Base-by-base conservation (phyloP, 2,329 filamentous ascomycete genomes). In the Curvularia lunata region DNA sequence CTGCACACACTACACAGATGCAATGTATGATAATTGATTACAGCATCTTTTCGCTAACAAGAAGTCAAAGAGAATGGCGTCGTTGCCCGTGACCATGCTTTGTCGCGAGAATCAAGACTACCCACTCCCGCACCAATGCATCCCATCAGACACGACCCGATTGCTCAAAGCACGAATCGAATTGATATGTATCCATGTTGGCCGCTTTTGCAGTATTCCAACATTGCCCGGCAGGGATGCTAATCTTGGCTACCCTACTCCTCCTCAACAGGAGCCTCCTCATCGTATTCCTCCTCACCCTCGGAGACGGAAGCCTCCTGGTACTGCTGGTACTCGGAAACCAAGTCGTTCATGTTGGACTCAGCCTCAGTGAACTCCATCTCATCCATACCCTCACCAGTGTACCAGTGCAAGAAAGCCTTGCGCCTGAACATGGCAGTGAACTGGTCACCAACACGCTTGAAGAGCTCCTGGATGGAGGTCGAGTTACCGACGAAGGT, bases 371-470 rank as follows among this genome's bases (percentile, higher is more conserved):
- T 99, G 86, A 99, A 99, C 86, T 99, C 95, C 95, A 99, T 98
- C 90, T 99, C 95, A 84, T 99, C 95, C 95, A 99, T 99, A 85
- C 95, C 95, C 88, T 99, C 95, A 78, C 93, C 93, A 88, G 95
- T 99, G 85, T 99, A 99, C 95, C 95, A 99, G 86, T 98, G 95
- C 88, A 99, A 91, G 92, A 99, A 99, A 89, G 95, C 95, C 91
- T 98, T 99, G 84, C 95, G 92, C 85, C 95, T 88, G 90, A 99
- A 99, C 95, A 99, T 99, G 80, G 93, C 95, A 84, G 90, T 93
- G 88, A 99, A 99, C 85, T 99, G 95, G 83, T 99, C 95, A 79
- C 95, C 95, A 74, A 99, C 86, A 88, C 95, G 94, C 92, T 99
- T 98, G 91, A 99, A 99, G 75, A 99, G 91, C 86, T 99, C 95